Evolutionary conservation across 805 yeast species (phyloP), one percentile per base, ranked within the genome.

Genomic region (Starmerella sp.): DNA sequence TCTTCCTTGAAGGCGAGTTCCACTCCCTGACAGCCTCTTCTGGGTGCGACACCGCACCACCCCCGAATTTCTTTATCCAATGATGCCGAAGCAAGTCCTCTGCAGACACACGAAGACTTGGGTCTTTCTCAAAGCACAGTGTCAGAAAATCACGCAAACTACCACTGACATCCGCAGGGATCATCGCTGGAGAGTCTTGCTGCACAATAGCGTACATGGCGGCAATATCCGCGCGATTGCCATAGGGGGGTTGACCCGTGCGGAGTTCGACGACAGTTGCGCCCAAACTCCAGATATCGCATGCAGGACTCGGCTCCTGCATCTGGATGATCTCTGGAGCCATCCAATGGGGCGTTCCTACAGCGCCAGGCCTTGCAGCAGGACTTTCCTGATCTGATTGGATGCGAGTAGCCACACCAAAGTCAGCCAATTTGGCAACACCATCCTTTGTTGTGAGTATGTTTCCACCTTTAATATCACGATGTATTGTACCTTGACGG

Each of bases 301-400:
- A 86, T 1, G 95, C 84, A 0, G 91, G 80, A 9, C 95, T 83
- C 1, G 91, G 84, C 28, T 59, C 63, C 63, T 84, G 86, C 62
- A 88, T 82, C 43, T 83, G 74, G 4, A 93, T 85, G 2, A 95
- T 82, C 66, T 93, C 98, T 0, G 98, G 98, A 0, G 98, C 97
- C 96, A 93, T 90, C 97, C 97, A 93, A 66, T 91, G 86, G 0
- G 97, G 95, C 0, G 97, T 88, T 1, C 98, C 98, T 14, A 79
- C 81, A 2, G 76, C 74, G 7, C 65, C 53, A 35, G 62, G 57
- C 35, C 57, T 41, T n/a, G 56, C 51, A 17, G 50, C 51, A 48
- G 56, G 51, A 17, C 34, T 57, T 13, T 37, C 51, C 5, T 42
- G 45, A 3, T 51, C 56, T 65, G 66, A n/a, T 55, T 56, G 45